These are phyloP conservation scores for Solanum ossicruentum DNA, from an alignment of 257 asterid species.

Conservation along the genomic window DNA sequence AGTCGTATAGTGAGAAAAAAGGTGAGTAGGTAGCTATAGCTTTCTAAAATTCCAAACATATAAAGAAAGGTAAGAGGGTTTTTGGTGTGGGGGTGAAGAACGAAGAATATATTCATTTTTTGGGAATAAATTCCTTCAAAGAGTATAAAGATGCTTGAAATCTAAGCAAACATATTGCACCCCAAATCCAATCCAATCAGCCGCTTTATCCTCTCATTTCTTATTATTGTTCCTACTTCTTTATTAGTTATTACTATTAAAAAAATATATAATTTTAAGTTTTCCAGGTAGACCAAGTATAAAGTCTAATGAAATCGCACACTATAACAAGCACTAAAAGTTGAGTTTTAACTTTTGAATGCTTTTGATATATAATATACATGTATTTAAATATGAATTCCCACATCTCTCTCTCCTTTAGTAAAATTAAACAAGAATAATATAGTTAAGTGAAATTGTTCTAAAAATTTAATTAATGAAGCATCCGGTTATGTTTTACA, in stretches of 20 bases:
- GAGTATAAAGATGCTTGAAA: conserved; percentile 9
- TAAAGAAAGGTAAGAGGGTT: not conserved
- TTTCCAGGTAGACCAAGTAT: not conserved
- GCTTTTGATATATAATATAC: not conserved
- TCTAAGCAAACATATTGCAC: conserved; percentile 9
- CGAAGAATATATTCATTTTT: not conserved
- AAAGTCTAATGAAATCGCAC: not conserved
- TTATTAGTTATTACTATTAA: not conserved
- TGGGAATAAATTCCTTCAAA: not conserved
- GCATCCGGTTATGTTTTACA: not conserved
- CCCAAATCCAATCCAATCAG: not conserved
- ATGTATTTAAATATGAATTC: not conserved
- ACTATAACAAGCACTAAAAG: not conserved
- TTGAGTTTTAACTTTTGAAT: not conserved
- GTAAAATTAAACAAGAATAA: not conserved
- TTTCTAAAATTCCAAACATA: not conserved
- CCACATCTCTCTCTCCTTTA: not conserved
- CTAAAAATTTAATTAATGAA: not conserved
- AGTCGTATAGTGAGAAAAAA: not conserved
- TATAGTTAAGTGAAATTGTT: not conserved
- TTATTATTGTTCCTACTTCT: not conserved
- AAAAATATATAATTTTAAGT: not conserved
- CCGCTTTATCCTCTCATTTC: not conserved
- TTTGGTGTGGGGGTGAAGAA: not conserved
- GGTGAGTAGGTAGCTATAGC: not conserved